Evolutionary conservation across 768 basidiomycete genomes (phyloP), one percentile per base, ranked within the genome.

Genomic region (Obba rivulosa): DNA sequence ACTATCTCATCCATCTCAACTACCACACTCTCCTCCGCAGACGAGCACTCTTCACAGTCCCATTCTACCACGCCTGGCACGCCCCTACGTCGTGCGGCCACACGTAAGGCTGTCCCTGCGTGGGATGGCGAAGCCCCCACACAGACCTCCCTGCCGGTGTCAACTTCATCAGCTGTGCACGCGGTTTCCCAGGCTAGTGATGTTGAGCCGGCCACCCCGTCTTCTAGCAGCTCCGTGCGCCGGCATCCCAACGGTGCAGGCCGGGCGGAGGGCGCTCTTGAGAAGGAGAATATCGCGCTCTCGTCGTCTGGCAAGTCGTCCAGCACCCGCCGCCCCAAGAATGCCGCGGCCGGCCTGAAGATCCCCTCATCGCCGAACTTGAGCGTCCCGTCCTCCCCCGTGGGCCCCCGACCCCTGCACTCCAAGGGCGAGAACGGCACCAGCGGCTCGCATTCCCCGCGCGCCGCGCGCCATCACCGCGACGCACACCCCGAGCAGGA

Each of bases 21-120:
- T n/a, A 51, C 58, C 13, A 47, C 40, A 14, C 28, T 54, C 9
- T 50, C 57, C 13, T 57, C 54, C 37, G n/a, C 37, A n/a, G 20
- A 38, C 37, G 37, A 38, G 37, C 7, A 38, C 37, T 20, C 14
- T 38, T n/a, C 20, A 16, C 18, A 8, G 21, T 37, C 35, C 13
- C 18, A 8, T 4, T 35, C 44, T 18, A 16, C 44, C 9, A 11
- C 44, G 16, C 20, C 37, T 31, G 16, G 45, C 34, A n/a, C 20
- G 16, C 5, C 46, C n/a, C 46, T 41, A 5, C 54, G 53, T n/a
- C 50, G 58, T n/a, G 54, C 52, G 8, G 60, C 57, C 39, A 36
- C 49, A 11, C 58, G 62, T 43, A 63, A 60, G 49, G 60, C 58
- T 9, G 60, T 61, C 1, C 60, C 60, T 2, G 13, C 46, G 8